phyloP scores from a whole-genome alignment of 2,329 filamentous ascomycete species.

The Apiospora hydei region DNA sequence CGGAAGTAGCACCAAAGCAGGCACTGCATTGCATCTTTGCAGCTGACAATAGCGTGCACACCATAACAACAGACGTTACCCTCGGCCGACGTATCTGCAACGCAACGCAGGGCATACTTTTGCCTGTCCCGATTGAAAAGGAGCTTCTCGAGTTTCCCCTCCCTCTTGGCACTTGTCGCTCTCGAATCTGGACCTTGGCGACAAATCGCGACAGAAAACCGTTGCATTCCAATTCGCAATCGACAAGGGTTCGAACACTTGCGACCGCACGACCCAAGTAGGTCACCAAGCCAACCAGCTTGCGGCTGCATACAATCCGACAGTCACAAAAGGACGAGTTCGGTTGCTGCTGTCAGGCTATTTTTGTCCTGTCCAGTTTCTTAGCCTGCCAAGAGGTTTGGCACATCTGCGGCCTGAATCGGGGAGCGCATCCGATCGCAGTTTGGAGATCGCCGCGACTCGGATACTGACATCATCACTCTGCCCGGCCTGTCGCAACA shows the following conservation, averaged over 20 bases:
- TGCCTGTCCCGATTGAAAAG: not conserved
- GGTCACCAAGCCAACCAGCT: no score
- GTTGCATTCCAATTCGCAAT: not conserved
- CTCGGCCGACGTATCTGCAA: not conserved
- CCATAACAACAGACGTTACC: not conserved
- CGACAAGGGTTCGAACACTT: not conserved
- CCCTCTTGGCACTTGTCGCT: not conserved
- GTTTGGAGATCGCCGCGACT: not conserved
- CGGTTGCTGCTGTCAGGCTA: not conserved
- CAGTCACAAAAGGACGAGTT: not conserved
- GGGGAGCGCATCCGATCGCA: not conserved
- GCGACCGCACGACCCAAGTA: constrained; percentile 3
- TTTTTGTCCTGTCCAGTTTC: not conserved
- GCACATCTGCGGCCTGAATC: not conserved
- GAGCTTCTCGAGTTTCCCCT: not conserved
- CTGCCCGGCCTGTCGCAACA: not conserved
- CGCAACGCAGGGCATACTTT: not conserved
- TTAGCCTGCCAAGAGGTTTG: constrained; percentile 5
- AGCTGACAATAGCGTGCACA: not conserved
- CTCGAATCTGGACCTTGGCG: not conserved
- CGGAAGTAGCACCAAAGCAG: not conserved
- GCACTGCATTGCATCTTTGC: not conserved
- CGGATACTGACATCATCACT: constrained; percentile 9
- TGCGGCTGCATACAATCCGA: constrained; percentile 2
- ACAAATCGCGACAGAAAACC: not conserved